Base-by-base conservation (phyloP, 2,329 filamentous ascomycete species). In the Fusarium chuoi region DNA sequence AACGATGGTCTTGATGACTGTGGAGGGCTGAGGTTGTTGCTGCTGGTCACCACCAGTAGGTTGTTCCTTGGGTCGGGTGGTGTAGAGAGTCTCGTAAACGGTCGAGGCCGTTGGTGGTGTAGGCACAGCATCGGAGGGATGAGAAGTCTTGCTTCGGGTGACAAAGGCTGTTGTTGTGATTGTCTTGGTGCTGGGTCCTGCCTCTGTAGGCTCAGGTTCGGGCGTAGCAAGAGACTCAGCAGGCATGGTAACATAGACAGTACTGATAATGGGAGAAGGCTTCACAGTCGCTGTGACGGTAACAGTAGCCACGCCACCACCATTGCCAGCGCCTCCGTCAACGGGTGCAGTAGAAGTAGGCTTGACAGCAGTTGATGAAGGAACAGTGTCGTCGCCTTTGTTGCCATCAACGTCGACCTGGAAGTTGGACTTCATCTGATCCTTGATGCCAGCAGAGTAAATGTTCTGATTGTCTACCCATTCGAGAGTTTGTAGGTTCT, bases 401-500 rank as follows among this genome's bases (percentile, higher is more conserved):
- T 65, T 46, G 46, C 65, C 78, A 42, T 81, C 76, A 28, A 87
- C 80, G 39, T 81, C 74, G 62, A 89, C 85, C 58, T 85, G 80
- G 73, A 85, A 89, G 76, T 83, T 82, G 69, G 81, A 83, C 39
- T 72, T 68, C 78, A 88, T 84, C 80, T 89, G 86, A 8, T 77
- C 76, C 66, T 83, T 77, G 70, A 88, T 84, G 49, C 84, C 87
- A 33, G 82, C 83, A 62, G 77, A 79, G 77, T 84, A 84, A 61
- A 85, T 79, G 75, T 86, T 80, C 65, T 84, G 82, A 48, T 82
- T 77, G 5, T 79, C 66, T 55, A 79, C 74, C 67, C 82, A 87
- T 55, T 70, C 71, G 60, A 79, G 55, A 48, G 66, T 46, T 51
- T 70, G 54, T n/a, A 69, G 73, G 42, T 76, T 63, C 63, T 78